phyloP scores from a whole-genome alignment of 2,329 filamentous ascomycete genomes.

The Neopestalotiopsis clavispora region DNA sequence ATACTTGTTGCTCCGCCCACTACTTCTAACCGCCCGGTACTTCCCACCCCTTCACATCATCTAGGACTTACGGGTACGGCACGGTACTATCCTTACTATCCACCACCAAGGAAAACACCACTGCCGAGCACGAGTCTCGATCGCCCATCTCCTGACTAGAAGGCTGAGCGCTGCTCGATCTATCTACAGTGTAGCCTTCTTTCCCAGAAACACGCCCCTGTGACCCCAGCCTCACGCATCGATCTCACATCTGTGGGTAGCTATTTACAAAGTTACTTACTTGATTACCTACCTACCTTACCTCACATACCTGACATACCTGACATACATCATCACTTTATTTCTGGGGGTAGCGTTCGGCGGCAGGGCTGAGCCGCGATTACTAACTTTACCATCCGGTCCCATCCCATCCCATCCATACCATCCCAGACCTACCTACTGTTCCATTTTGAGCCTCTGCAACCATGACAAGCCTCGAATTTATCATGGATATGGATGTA shows the following conservation, averaged over 20 bases:
- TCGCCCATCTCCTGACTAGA: conserved; percentile 32
- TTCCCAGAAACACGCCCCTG: conserved; percentile 34
- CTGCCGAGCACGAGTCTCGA: conserved; percentile 32
- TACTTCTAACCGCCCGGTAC: conserved; percentile 35
- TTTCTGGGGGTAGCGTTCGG: conserved; percentile 29
- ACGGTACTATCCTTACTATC: conserved; percentile 25
- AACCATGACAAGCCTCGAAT: conserved; percentile 59
- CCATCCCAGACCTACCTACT: conserved; percentile 26
- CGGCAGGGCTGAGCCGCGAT: conserved; percentile 34
- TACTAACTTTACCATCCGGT: conserved; percentile 32
- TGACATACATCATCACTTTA: conserved; percentile 26
- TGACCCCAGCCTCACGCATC: conserved; percentile 29
- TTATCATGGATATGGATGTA: conserved; percentile 62
- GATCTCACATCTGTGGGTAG: conserved; percentile 22
- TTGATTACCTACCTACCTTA: conserved; percentile 15
- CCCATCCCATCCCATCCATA: not conserved
- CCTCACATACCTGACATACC: too few relatives aligned
- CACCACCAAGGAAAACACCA: conserved; percentile 28
- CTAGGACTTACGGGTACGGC: conserved; percentile 36
- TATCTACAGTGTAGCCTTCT: conserved; percentile 34
- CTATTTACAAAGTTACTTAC: conserved; percentile 31
- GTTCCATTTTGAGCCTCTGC: conserved; percentile 46
- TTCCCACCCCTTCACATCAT: conserved; percentile 35
- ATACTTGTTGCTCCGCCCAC: conserved; percentile 39
- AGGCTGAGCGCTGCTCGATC: conserved; percentile 36